Percentiles rank a stretch among this genome's conserved stretches.
These are phyloP conservation scores for Malus hybrid DNA, from an alignment of 331 rosid species.

Conservation along the genomic window DNA sequence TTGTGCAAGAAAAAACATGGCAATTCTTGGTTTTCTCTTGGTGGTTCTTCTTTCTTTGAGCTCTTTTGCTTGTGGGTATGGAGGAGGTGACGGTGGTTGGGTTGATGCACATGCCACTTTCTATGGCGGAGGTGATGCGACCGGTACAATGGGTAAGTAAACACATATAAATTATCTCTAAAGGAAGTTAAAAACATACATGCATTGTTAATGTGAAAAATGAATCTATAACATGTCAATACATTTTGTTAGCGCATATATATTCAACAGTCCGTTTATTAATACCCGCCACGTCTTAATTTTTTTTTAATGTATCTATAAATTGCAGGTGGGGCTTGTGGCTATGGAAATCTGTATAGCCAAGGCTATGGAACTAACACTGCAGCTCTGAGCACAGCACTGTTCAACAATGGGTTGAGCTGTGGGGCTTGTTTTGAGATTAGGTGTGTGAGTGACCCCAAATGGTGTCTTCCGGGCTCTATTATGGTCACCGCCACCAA, in stretches of 20 bases:
- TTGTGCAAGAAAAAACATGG: constrained; percentile 33
- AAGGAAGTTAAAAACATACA: too few relatives aligned
- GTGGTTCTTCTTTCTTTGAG: constrained; percentile 27
- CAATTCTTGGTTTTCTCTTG: constrained; percentile 21
- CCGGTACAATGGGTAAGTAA: constrained; percentile 71
- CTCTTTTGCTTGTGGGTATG: constrained; percentile 22
- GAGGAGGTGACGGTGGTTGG: constrained; percentile 35
- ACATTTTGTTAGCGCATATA: too few relatives aligned
- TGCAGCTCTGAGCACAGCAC: constrained; percentile 63
- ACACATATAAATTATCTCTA: too few relatives aligned
- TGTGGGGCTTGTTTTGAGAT: constrained; percentile 73
- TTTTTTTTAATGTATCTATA: background rate
- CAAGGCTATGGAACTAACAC: constrained; percentile 66
- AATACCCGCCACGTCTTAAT: background rate
- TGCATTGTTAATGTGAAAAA: too few relatives aligned
- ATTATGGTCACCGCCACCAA: constrained; percentile 64
- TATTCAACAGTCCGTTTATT: too few relatives aligned
- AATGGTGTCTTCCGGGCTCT: constrained; percentile 48
- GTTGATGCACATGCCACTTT: constrained; percentile 62
- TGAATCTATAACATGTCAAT: too few relatives aligned
- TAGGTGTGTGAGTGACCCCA: constrained; percentile 40
- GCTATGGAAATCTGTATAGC: constrained; percentile 62
- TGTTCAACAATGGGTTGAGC: constrained; percentile 57
- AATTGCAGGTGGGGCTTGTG: constrained; percentile 65
- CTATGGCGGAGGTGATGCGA: constrained; percentile 81